Percentiles rank a stretch among this genome's conserved stretches.
phyloP scores from a whole-genome alignment of 176 grass and related monocot genomes.

The Microstegium vimineum region DNA sequence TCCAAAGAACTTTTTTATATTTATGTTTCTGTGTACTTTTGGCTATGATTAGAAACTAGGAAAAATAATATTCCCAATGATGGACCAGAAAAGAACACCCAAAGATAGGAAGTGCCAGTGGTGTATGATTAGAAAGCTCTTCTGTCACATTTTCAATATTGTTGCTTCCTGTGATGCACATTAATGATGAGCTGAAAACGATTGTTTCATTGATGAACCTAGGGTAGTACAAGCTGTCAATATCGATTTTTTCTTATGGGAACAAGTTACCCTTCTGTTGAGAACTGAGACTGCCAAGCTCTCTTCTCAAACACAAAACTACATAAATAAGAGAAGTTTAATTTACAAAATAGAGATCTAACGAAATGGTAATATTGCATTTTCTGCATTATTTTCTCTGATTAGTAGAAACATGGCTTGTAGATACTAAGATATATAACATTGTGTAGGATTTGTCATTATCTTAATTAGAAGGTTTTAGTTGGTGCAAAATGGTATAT shows the following conservation, averaged over 20 bases:
- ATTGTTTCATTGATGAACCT: constrained; percentile 18
- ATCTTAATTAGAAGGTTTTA: too few relatives aligned
- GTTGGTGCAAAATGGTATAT: too few relatives aligned
- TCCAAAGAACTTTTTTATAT: neutral
- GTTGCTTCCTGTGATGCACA: constrained; percentile 47
- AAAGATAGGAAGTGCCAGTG: constrained; percentile 15
- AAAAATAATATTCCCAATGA: neutral
- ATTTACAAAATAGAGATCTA: neutral
- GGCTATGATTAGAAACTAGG: constrained; percentile 1
- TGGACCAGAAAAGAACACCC: neutral
- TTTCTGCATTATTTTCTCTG: neutral
- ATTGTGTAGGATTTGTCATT: too few relatives aligned
- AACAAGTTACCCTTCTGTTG: constrained; percentile 13
- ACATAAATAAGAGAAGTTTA: neutral
- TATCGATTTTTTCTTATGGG: constrained; percentile 17
- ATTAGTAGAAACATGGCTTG: neutral
- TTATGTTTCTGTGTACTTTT: neutral
- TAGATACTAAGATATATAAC: neutral
- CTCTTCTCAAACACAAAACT: neutral
- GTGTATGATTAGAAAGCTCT: neutral
- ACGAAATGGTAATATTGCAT: neutral
- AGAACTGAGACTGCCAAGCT: neutral
- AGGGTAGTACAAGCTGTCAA: constrained; percentile 14
- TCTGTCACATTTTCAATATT: constrained; percentile 6
- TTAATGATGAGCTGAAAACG: constrained; percentile 42